These are phyloP conservation scores for Cutaneotrichosporon curvatum DNA, from an alignment of 1,284 basidiomycete genomes.

Conservation along the genomic window DNA sequence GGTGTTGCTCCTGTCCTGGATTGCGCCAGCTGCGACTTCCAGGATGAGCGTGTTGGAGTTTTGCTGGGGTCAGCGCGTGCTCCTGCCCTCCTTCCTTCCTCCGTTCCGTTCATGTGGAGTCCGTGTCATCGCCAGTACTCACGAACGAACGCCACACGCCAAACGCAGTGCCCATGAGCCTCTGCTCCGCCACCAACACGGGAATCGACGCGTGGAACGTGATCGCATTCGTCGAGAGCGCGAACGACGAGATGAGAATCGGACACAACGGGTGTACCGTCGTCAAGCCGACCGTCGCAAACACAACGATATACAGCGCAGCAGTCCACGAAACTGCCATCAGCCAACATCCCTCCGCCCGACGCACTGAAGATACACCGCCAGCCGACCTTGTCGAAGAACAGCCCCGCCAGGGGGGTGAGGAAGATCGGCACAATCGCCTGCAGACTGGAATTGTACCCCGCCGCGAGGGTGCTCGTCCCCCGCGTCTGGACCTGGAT, in stretches of 20 bases:
- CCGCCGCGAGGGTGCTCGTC: conserved; percentile 31
- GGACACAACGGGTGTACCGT: conserved; percentile 37
- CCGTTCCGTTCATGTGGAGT: no score
- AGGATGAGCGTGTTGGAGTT: conserved; percentile 28
- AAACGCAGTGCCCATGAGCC: conserved; percentile 40
- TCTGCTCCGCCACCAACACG: conserved; percentile 35
- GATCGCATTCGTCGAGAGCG: conserved; percentile 33
- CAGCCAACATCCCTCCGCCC: no score
- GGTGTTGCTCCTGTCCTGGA: conserved; percentile 35
- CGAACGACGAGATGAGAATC: conserved; percentile 36
- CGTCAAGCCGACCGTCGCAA: conserved; percentile 37
- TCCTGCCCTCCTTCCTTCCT: no score
- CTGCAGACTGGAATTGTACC: conserved; percentile 35
- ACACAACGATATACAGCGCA: conserved; percentile 38
- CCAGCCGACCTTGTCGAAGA: conserved; percentile 23
- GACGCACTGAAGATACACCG: conserved; percentile 16
- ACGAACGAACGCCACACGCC: conserved; percentile 31
- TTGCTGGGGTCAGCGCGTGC: no score
- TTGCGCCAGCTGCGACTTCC: conserved; percentile 36
- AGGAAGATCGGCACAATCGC: conserved; percentile 43
- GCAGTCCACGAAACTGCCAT: conserved; percentile 18
- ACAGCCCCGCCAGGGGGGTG: conserved; percentile 32
- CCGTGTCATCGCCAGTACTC: no score
- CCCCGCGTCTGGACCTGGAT: conserved; percentile 38
- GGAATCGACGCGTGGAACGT: conserved; percentile 41